Base-by-base conservation (phyloP, 192 early-diverging fungal species). In the Coemansia sp. region DNA sequence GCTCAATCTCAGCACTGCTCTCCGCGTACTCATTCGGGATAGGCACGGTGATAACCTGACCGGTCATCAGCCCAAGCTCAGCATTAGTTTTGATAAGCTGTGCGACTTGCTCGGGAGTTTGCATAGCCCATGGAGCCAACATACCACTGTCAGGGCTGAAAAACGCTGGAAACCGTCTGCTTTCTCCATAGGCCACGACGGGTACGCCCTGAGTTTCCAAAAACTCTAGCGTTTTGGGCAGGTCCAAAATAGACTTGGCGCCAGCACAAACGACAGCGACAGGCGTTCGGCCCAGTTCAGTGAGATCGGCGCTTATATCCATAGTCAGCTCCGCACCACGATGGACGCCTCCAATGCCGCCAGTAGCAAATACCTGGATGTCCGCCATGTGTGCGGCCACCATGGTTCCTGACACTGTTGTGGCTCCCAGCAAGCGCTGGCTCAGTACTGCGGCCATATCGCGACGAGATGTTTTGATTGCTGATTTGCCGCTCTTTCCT, bases 261-360 rank as follows among this genome's bases (percentile, higher is more conserved):
- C 97, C 97, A 0, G 97, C 94, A 78, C 96, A 99, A 1, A 99
- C 91, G 3, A 99, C 97, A 0, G 97, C 88, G 5, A 99, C 92
- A 7, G 97, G 94, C 0, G 97, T 97, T 40, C 90, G 79, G 2
- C 93, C 91, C 20, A 99, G 85, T 83, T 98, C 97, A 4, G 90
- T 92, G 64, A 99, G 78, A 86, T 99, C 97, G 3, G 96, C 96
- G 64, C 92, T 94, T 22, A 96, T 81, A 72, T 99, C 97, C 88
- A 96, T 87, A 0, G 91, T 88, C 22, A 77, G 68, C 76, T 91
- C 90, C 16, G 88, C 94, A 10, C 91, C 94, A 10, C 96, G 88
- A 67, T 97, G 95, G 36, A 95, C 96, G 40, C 97, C 97, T 43
- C 97, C 97, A 64, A 99, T 98, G 7, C 97, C 97, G 20, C 97